Evolutionary conservation across 2,329 filamentous ascomycete species (phyloP).

Genomic region (Calonectria pteridis): DNA sequence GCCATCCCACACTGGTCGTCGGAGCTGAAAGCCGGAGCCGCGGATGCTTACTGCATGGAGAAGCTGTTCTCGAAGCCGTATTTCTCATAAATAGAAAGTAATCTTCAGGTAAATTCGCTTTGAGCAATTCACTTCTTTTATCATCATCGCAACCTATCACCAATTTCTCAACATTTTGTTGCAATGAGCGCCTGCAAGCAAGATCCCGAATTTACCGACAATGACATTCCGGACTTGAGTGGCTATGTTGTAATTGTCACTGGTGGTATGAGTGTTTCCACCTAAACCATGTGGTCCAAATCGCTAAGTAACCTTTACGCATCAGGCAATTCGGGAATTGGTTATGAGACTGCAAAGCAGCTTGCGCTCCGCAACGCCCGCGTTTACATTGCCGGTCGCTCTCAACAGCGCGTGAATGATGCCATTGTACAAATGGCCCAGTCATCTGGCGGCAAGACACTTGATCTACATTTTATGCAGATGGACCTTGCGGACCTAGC

Average conservation of each 20-base stretch:
- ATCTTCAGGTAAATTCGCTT: neutral
- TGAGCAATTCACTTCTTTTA: neutral
- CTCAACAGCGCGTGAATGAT: conserved; percentile 33
- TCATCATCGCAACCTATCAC: no score
- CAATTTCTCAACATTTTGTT: neutral
- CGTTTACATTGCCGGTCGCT: conserved; percentile 41
- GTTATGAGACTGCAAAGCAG: conserved; percentile 38
- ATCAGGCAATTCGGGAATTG: conserved; percentile 38
- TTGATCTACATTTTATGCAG: conserved; percentile 41
- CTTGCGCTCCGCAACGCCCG: conserved; percentile 35
- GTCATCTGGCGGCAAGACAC: neutral
- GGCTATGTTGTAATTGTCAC: conserved; percentile 41
- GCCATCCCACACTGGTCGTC: neutral
- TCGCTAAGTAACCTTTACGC: neutral
- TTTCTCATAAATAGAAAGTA: neutral
- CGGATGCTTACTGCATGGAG: neutral
- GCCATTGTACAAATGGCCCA: conserved; percentile 37
- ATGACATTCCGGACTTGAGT: conserved; percentile 35
- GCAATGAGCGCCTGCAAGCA: neutral
- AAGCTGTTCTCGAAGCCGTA: neutral
- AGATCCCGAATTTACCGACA: conserved; percentile 16
- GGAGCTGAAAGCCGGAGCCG: neutral
- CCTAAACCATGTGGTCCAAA: fast-evolving
- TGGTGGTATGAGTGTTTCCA: conserved; percentile 23
- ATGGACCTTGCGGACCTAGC: conserved; percentile 38